These are phyloP conservation scores for Penicillium lividum DNA, from an alignment of 495 filamentous ascomycete species.

Conservation along the genomic window DNA sequence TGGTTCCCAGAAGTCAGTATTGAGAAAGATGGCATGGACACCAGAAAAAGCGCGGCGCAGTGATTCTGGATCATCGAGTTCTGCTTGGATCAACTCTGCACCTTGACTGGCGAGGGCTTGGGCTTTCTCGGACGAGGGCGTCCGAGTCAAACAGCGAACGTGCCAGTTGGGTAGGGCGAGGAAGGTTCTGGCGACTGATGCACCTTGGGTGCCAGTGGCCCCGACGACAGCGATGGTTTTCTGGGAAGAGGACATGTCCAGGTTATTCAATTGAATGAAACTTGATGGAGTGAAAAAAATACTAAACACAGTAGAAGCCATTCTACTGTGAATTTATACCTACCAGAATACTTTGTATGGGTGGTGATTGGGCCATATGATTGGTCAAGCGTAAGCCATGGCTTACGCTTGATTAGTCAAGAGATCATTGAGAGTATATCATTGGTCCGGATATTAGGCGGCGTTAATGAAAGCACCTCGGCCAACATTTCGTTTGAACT, in stretches of 20 bases:
- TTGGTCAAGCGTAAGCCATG: conserved; percentile 29
- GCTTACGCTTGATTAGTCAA: conserved; percentile 10
- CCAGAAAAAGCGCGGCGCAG: conserved; percentile 48
- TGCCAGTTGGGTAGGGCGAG: conserved; percentile 37
- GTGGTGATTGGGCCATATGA: conserved; percentile 11
- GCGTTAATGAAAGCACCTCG: background rate
- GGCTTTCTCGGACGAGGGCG: conserved; percentile 42
- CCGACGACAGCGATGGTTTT: conserved; percentile 35
- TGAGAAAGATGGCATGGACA: conserved; percentile 52
- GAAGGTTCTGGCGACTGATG: conserved; percentile 44
- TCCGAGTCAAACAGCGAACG: conserved; percentile 46
- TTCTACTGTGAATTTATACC: background rate
- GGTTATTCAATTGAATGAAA: background rate
- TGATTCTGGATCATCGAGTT: conserved; percentile 44
- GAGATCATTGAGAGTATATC: background rate
- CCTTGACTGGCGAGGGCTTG: conserved; percentile 41
- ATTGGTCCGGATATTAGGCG: conserved; percentile 1
- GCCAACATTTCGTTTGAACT: background rate
- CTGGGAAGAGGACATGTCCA: conserved; percentile 5
- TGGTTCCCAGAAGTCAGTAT: conserved; percentile 53
- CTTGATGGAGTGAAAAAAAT: background rate
- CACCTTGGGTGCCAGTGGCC: conserved; percentile 50
- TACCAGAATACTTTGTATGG: background rate
- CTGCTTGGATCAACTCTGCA: conserved; percentile 48
- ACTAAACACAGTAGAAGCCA: too few relatives aligned